Conservation (phyloP, 75 land plant genomes). For the Cupressus sempervirens region DNA sequence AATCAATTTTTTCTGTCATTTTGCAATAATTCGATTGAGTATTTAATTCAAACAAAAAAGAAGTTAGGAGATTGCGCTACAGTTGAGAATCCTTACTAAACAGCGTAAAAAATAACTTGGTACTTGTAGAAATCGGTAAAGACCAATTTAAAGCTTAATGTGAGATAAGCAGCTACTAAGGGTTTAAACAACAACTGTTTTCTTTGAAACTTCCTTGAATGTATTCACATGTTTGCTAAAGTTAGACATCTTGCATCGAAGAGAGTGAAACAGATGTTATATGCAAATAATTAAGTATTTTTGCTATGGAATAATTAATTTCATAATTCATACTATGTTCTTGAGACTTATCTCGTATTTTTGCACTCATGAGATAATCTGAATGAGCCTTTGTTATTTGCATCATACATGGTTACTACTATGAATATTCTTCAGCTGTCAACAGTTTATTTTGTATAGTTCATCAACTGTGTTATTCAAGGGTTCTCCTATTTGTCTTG, state of each 20-base stretch:
- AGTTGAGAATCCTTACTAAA: too few species aligned
- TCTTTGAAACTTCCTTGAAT: background rate
- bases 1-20: background rate
- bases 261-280: background rate
- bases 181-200: background rate
- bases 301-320: background rate
- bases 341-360: background rate
- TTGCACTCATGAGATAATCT: background rate
- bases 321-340: background rate
- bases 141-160: background rate
- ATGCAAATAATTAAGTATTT: background rate
- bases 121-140: background rate
- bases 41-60: background rate
- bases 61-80: background rate
- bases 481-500: background rate
- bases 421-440: background rate
- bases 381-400: background rate
- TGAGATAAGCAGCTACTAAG: background rate
- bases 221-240: background rate
- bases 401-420: background rate
- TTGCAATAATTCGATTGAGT: background rate
- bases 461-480: background rate
- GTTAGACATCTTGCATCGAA: background rate
- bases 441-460: background rate
- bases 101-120: background rate